Percentiles rank a stretch among this genome's conserved stretches.
Conservation (phyloP, 1,284 basidiomycete genomes). For the Tilletia horrida region DNA sequence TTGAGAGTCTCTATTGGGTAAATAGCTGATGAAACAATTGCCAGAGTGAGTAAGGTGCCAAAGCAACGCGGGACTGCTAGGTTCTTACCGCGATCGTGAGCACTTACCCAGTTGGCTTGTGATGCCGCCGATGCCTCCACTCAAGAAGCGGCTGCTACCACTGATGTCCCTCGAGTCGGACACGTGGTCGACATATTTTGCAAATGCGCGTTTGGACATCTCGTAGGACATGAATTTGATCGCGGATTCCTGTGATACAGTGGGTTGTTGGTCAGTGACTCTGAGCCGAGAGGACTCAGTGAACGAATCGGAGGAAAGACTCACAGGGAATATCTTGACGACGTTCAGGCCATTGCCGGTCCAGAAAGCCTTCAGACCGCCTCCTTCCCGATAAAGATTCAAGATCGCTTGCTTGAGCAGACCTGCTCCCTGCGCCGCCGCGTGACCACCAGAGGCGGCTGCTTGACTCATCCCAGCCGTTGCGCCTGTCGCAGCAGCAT, state of each 20-base stretch:
- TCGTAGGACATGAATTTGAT: constrained; percentile 98
- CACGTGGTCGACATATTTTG: constrained; percentile 83
- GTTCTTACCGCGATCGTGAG: neutral
- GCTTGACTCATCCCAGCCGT: constrained; percentile 31
- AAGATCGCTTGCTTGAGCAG: constrained; percentile 71
- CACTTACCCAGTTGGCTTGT: constrained; percentile 72
- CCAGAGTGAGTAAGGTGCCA: neutral
- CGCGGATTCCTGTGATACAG: constrained; percentile 85
- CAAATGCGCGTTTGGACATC: constrained; percentile 90
- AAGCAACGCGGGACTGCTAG: neutral
- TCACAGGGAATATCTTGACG: constrained; percentile 80
- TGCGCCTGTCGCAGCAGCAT: neutral
- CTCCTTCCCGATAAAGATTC: constrained; percentile 74
- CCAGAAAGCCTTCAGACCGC: constrained; percentile 86
- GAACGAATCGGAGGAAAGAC: too few relatives aligned
- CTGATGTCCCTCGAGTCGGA: constrained; percentile 86
- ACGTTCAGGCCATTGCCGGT: constrained; percentile 67
- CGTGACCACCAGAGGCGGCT: constrained; percentile 22
- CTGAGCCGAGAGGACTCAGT: too few relatives aligned
- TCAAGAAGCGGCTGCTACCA: constrained; percentile 84
- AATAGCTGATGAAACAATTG: constrained; percentile 32
- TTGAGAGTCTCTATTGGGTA: constrained; percentile 55
- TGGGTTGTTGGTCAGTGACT: too few relatives aligned
- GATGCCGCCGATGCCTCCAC: constrained; percentile 92
- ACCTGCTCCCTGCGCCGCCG: constrained; percentile 61